phyloP scores from a whole-genome alignment of 352 stramenopile genomes.

The Globisporangium acanthophoron region DNA sequence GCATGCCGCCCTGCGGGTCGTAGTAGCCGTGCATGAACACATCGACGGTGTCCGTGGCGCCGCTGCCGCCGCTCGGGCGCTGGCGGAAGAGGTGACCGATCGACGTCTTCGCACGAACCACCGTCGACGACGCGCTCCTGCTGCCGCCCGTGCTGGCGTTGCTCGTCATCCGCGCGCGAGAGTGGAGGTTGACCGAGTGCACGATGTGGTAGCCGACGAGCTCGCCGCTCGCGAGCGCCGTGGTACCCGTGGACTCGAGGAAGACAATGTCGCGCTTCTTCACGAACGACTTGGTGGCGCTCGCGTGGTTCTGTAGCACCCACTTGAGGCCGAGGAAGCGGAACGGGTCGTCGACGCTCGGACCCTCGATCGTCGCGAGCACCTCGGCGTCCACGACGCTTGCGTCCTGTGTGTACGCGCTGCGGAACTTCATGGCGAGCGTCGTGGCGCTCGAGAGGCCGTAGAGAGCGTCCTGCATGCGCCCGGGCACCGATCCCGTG shows the following conservation, averaged over 20 bases:
- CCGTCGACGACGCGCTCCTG: not conserved
- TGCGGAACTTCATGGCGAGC: conserved; percentile 54
- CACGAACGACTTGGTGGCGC: conserved; percentile 32
- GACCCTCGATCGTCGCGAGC: conserved; percentile 39
- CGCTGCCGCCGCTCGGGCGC: not conserved
- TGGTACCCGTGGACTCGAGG: conserved; percentile 55
- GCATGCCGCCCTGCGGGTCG: conserved; percentile 39
- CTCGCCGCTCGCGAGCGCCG: conserved; percentile 40
- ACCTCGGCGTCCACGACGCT: conserved; percentile 20
- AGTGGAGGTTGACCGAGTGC: conserved; percentile 48
- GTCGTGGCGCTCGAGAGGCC: conserved; percentile 45
- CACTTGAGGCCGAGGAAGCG: conserved; percentile 60
- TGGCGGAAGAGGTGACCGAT: conserved; percentile 15
- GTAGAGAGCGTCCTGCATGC: conserved; percentile 60
- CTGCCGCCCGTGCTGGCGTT: conserved; percentile 9
- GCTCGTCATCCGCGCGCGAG: conserved; percentile 48
- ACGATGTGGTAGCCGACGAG: conserved; percentile 51
- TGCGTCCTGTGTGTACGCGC: conserved; percentile 16
- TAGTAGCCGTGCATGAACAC: conserved; percentile 22
- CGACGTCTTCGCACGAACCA: conserved; percentile 15
- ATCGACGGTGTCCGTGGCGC: conserved; percentile 3
- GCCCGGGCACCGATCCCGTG: conserved; percentile 34
- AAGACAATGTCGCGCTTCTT: conserved; percentile 67
- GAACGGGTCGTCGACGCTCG: conserved; percentile 43
- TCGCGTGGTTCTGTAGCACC: conserved; percentile 46